Evolutionary conservation across 345 rosid genomes (phyloP).

Genomic region (Syzygium grande): DNA sequence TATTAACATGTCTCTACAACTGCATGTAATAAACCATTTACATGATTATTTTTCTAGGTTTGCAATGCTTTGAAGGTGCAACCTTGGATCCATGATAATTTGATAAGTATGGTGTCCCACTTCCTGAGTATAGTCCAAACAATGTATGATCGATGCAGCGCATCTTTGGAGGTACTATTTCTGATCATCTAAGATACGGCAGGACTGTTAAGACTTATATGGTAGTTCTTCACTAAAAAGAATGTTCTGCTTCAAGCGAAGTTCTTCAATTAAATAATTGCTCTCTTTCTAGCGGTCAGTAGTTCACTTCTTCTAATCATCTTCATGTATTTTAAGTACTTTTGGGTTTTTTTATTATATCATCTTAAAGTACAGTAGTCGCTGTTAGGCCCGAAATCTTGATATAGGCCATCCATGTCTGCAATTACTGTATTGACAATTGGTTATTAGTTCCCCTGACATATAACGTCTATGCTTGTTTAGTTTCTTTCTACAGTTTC

Average conservation of each 20-base stretch:
- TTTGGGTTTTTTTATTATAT: neutral
- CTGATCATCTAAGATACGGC: neutral
- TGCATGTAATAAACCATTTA: neutral
- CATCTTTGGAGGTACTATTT: slow-evolving; percentile 69
- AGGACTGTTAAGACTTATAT: neutral
- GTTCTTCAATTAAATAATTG: neutral
- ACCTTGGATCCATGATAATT: slow-evolving; percentile 39
- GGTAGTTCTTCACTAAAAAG: neutral
- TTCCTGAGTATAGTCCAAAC: slow-evolving; percentile 74
- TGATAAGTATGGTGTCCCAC: slow-evolving; percentile 49
- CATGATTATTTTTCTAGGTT: slow-evolving; percentile 36
- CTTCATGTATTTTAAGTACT: neutral
- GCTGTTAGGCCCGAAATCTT: neutral
- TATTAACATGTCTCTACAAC: neutral
- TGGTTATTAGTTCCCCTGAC: neutral
- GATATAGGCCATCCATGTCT: neutral
- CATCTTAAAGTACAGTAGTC: neutral
- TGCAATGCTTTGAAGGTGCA: slow-evolving; percentile 73
- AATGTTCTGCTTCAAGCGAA: neutral
- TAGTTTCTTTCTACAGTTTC: neutral
- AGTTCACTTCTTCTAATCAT: neutral
- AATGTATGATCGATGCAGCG: slow-evolving; percentile 72
- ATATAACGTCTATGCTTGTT: neutral
- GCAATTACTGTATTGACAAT: neutral
- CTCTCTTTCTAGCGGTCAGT: neutral